A percentile compares a stretch with the other conserved stretches of the same genome.
Conservation (phyloP, 306 rosid genomes). For the Carpinus viminea region DNA sequence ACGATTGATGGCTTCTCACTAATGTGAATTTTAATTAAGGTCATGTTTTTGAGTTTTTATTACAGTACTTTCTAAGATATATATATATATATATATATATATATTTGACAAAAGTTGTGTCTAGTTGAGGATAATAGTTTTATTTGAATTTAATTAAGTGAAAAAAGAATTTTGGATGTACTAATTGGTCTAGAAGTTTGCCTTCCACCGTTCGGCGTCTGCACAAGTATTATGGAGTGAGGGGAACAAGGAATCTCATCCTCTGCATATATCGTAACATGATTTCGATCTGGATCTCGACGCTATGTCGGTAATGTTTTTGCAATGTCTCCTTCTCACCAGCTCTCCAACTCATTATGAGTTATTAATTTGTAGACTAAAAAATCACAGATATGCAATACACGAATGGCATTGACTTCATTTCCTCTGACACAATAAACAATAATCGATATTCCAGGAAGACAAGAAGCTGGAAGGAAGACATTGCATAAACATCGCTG, state of each 20-base stretch:
- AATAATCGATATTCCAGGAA: too few relatives aligned
- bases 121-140: too few relatives aligned
- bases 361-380: neutral
- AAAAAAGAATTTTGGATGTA: neutral
- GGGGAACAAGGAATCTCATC: slow-evolving; percentile 25
- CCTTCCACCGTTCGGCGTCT: too few relatives aligned
- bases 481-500: neutral
- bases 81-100: too few relatives aligned
- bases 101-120: too few relatives aligned
- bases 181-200: too few relatives aligned
- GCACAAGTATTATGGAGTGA: slow-evolving; percentile 9
- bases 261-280: slow-evolving; percentile 20
- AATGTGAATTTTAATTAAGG: too few relatives aligned
- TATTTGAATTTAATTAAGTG: too few relatives aligned
- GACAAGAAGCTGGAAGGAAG: too few relatives aligned
- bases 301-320: slow-evolving; percentile 15
- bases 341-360: neutral
- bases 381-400: neutral
- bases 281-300: slow-evolving; percentile 22
- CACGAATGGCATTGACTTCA: neutral
- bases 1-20: too few relatives aligned
- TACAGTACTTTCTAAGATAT: too few relatives aligned
- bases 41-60: too few relatives aligned
- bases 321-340: slow-evolving; percentile 3
- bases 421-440: neutral